Conservation (phyloP, 2,329 filamentous ascomycete species). For the Herpotrichia juniperi region DNA sequence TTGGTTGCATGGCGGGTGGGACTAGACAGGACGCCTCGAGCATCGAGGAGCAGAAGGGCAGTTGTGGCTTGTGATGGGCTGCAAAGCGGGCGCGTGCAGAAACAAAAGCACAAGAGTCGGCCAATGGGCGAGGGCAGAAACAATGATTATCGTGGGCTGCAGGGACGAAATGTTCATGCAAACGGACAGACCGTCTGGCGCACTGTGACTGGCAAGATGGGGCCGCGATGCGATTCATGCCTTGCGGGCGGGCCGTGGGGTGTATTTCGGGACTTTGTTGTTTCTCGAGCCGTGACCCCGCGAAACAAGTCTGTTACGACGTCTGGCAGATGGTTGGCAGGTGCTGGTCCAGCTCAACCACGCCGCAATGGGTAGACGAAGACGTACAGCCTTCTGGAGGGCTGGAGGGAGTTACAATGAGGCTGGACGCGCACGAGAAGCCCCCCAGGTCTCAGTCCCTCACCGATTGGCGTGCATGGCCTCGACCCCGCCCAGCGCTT, state of each 20-base stretch:
- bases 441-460: constrained; percentile 14
- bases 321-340: background rate
- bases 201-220: constrained; percentile 23
- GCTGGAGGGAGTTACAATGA: too few species aligned
- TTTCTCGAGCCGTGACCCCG: constrained; percentile 1
- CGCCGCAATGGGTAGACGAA: background rate
- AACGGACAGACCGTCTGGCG: constrained; percentile 23
- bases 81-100: constrained; percentile 10
- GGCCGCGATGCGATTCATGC: constrained; percentile 8
- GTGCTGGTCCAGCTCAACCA: background rate
- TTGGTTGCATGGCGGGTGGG: background rate
- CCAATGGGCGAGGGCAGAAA: constrained; percentile 13
- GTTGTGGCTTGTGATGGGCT: constrained; percentile 8
- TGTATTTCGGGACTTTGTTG: background rate
- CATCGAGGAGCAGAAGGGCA: background rate
- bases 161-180: constrained; percentile 25
- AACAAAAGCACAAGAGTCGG: background rate
- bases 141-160: constrained; percentile 13
- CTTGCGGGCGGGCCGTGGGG: background rate
- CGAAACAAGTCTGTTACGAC: constrained; percentile 20
- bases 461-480: constrained; percentile 11
- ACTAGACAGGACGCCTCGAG: constrained; percentile 3
- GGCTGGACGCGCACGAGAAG: background rate
- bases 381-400: too few species aligned
- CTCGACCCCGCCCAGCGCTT: constrained; percentile 42